phyloP scores from a whole-genome alignment of 306 rosid genomes.

The Albizia julibrissin region DNA sequence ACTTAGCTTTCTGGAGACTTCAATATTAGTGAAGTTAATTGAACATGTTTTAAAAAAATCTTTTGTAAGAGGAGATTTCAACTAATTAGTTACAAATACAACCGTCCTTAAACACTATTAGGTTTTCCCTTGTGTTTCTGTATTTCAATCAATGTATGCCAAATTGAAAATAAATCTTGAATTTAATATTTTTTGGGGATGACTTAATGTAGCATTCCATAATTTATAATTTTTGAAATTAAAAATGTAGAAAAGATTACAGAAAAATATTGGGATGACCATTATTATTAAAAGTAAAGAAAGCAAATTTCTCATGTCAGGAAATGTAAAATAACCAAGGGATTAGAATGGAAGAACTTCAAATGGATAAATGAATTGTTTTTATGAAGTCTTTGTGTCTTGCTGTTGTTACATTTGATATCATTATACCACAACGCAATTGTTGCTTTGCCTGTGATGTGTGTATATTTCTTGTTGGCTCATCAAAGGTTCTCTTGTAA shows the following conservation, averaged over 20 bases:
- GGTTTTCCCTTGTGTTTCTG: not conserved
- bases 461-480: conserved; percentile 29
- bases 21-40: not conserved
- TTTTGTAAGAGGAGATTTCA: not conserved
- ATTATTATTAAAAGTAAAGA: not conserved
- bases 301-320: not conserved
- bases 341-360: not conserved
- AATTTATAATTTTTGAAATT: not conserved
- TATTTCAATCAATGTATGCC: not conserved
- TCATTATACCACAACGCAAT: conserved; percentile 16
- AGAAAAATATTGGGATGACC: not conserved
- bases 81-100: not conserved
- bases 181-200: not conserved
- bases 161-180: not conserved
- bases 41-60: not conserved
- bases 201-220: not conserved
- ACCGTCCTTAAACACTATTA: not conserved
- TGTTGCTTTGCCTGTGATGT: conserved; percentile 18
- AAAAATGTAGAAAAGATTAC: not conserved
- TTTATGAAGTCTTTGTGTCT: not conserved
- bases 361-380: not conserved
- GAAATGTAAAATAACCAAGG: not conserved
- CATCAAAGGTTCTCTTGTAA: conserved; percentile 29
- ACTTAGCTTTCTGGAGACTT: not conserved
- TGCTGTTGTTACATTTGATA: conserved; percentile 4